Percentiles rank a stretch among this genome's conserved stretches.
These are phyloP conservation scores for Aspergillus vadensis DNA, from an alignment of 2,329 filamentous ascomycete genomes.

Conservation along the genomic window DNA sequence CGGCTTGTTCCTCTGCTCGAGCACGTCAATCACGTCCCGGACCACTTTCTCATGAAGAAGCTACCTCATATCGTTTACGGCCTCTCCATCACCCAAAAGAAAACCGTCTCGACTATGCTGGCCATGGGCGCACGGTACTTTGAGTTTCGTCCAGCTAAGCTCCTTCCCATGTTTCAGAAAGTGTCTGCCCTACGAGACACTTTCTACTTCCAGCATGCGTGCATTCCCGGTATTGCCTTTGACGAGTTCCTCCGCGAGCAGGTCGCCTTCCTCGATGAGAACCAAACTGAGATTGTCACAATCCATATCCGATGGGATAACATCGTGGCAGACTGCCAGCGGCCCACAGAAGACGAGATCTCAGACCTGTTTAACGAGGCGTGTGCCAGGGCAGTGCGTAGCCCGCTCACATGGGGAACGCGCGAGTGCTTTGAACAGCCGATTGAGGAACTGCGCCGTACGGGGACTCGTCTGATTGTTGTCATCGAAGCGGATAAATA, in stretches of 20 bases:
- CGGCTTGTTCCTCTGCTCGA: conserved; percentile 1
- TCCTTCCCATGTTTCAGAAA: conserved; percentile 7
- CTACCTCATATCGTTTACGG: conserved; percentile 10
- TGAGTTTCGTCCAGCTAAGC: conserved; percentile 7
- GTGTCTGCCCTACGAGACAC: conserved; percentile 3
- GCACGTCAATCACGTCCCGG: conserved; percentile 4
- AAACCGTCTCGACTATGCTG: conserved; percentile 3
- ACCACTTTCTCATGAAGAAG: conserved; percentile 6
- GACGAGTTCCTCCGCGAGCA: conserved; percentile 7
- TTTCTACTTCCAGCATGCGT: conserved; percentile 8
- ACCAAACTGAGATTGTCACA: conserved; percentile 1
- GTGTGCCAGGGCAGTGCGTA: not conserved
- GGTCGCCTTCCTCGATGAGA: conserved; percentile 8
- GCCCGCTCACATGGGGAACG: not conserved
- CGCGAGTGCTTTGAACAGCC: conserved; percentile 5
- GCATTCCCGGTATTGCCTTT: conserved; percentile 4
- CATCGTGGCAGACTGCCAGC: conserved; percentile 4
- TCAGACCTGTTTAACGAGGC: not conserved
- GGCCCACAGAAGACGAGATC: not conserved
- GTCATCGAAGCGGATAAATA: conserved; percentile 8
- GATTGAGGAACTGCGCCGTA: not conserved
- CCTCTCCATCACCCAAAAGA: conserved; percentile 9
- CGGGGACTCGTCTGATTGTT: not conserved
- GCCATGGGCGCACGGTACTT: conserved; percentile 7
- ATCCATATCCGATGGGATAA: conserved; percentile 7